Evolutionary conservation across 768 basidiomycete species (phyloP).

Genomic region (Mycena epipterygia): DNA sequence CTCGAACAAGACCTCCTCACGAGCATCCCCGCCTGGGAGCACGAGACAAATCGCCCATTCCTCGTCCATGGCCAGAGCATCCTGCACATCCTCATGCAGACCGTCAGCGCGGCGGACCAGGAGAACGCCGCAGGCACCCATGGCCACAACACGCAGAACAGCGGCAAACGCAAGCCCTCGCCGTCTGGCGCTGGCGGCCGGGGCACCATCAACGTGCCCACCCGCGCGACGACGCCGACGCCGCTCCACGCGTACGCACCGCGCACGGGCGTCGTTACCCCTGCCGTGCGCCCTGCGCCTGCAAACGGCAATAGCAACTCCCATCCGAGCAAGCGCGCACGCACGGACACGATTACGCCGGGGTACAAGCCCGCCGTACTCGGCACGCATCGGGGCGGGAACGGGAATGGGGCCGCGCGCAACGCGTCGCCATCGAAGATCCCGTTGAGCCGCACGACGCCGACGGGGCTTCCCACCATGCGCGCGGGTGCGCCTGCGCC

Average conservation of each 20-base stretch:
- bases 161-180: slow-evolving; percentile 61
- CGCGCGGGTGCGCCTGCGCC: slow-evolving; percentile 54
- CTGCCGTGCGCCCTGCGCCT: slow-evolving; percentile 71
- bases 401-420: slow-evolving; percentile 45
- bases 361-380: slow-evolving; percentile 54
- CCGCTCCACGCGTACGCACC: slow-evolving; percentile 53
- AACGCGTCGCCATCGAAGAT: slow-evolving; percentile 67
- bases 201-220: slow-evolving; percentile 53
- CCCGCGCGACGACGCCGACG: slow-evolving; percentile 71
- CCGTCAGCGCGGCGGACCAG: slow-evolving; percentile 78
- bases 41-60: slow-evolving; percentile 79
- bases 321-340: slow-evolving; percentile 69
- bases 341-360: slow-evolving; percentile 67
- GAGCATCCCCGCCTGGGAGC: slow-evolving; percentile 90
- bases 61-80: slow-evolving; percentile 89
- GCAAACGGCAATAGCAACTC: slow-evolving; percentile 63
- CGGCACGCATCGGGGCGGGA: slow-evolving; percentile 56
- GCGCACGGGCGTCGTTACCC: slow-evolving; percentile 68
- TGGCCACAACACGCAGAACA: slow-evolving; percentile 9
- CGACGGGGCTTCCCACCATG: slow-evolving; percentile 42
- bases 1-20: slow-evolving; percentile 89
- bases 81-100: slow-evolving; percentile 82
- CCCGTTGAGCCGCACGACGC: slow-evolving; percentile 53
- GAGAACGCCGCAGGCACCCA: slow-evolving; percentile 78
- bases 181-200: slow-evolving; percentile 71